A percentile compares a stretch with the other conserved stretches of the same genome.
Conservation (phyloP, 31 red algal species). For the Odonthalia washingtoniensis region DNA sequence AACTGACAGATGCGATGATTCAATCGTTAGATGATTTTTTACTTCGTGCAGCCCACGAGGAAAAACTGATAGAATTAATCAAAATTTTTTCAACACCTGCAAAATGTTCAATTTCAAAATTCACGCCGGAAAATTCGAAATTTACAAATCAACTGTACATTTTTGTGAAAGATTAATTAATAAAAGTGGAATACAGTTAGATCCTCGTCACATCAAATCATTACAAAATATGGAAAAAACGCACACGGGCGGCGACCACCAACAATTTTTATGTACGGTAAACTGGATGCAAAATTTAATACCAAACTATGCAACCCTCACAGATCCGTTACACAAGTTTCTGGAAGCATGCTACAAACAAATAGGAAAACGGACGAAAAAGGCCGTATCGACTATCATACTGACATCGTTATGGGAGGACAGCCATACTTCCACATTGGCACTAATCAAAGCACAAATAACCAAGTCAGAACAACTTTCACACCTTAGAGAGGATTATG, state of each 20-base stretch:
- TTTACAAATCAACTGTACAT: not conserved
- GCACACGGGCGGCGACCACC: no score
- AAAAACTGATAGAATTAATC: not conserved
- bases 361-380: conserved; percentile 6
- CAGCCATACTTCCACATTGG: conserved; percentile 2
- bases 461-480: not conserved
- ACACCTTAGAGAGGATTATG: not conserved
- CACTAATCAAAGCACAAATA: conserved; percentile 10
- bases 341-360: conserved; percentile 37
- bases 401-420: conserved; percentile 8
- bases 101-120: not conserved
- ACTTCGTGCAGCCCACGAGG: conserved; percentile 8
- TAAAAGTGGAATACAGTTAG: not conserved
- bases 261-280: no score
- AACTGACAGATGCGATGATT: not conserved
- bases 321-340: conserved; percentile 20
- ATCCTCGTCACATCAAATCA: not conserved
- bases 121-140: not conserved
- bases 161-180: not conserved
- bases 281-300: conserved; percentile 39
- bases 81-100: not conserved
- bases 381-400: conserved; percentile 1
- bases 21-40: conserved; percentile 55
- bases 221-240: no score
- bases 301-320: not conserved